These are phyloP conservation scores for Phaffia rhodozyma DNA, from an alignment of 1,284 basidiomycete species.

Conservation along the genomic window DNA sequence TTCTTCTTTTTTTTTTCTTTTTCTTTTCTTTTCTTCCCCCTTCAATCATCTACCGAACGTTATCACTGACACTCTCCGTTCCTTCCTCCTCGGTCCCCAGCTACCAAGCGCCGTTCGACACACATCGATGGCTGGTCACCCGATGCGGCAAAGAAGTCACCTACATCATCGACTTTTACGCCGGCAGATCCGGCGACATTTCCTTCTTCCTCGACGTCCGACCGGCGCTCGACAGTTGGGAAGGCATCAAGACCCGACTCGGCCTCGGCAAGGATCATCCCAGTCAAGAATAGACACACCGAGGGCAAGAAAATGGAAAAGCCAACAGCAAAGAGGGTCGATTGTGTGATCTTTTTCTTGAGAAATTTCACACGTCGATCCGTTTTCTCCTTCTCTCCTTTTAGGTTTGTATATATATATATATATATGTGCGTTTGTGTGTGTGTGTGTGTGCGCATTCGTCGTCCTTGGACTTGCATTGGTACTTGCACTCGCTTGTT, in stretches of 20 bases:
- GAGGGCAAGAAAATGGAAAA: no score
- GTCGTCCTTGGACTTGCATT: no score
- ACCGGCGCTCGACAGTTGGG: constrained; percentile 84
- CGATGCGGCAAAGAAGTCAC: constrained; percentile 76
- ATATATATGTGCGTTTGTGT: no score
- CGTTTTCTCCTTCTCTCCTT: no score
- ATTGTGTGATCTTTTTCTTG: no score
- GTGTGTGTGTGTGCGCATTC: no score
- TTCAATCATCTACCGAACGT: not conserved
- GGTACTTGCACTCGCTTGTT: no score
- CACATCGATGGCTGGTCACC: constrained; percentile 95
- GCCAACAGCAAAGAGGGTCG: no score
- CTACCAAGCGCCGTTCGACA: constrained; percentile 86
- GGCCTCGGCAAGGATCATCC: no score
- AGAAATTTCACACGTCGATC: no score
- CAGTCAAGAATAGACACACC: no score
- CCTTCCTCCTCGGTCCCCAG: constrained; percentile 36
- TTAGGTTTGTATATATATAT: no score
- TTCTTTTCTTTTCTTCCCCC: constrained; percentile 1
- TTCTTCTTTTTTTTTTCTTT: not conserved
- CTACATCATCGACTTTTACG: constrained; percentile 98
- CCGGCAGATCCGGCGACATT: constrained; percentile 45
- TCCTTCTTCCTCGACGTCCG: constrained; percentile 89
- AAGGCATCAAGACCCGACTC: constrained; percentile 63
- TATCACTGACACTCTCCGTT: constrained; percentile 3